Conservation (phyloP, 106 monocot species). For the Dendrobium chrysotoxum region DNA sequence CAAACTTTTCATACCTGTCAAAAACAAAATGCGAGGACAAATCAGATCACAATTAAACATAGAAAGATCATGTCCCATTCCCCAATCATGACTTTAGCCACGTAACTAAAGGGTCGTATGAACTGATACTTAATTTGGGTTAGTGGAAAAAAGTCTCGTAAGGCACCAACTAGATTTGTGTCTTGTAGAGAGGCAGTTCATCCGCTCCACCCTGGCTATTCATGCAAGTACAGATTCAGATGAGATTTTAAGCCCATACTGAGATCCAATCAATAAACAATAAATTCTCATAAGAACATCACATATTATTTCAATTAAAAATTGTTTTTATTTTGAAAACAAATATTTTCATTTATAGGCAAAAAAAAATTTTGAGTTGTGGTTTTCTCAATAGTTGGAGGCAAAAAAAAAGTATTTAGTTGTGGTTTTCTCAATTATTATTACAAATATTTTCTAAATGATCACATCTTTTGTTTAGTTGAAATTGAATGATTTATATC, state of each 20-base stretch:
- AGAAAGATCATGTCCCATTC: neutral
- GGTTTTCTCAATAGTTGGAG: neutral
- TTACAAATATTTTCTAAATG: too few relatives aligned
- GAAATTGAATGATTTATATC: neutral
- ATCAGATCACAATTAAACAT: neutral
- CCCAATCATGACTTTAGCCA: neutral
- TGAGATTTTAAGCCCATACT: too few relatives aligned
- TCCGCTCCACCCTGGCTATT: neutral
- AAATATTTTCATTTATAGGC: too few relatives aligned
- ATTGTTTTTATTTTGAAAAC: too few relatives aligned
- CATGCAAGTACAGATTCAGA: too few relatives aligned
- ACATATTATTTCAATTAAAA: too few relatives aligned
- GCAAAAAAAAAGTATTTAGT: neutral
- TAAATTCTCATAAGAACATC: too few relatives aligned
- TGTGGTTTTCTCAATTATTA: neutral
- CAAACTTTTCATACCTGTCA: conserved; percentile 65
- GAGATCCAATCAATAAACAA: too few relatives aligned
- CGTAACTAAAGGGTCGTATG: neutral
- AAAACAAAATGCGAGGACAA: neutral
- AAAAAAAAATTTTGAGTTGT: too few relatives aligned
- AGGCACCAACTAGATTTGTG: neutral
- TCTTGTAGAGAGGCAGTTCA: neutral
- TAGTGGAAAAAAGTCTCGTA: neutral
- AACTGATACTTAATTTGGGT: neutral
- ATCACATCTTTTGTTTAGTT: neutral